Base-by-base conservation (phyloP, 139 green algal genomes). In the Mesotaenium endlicherianum region DNA sequence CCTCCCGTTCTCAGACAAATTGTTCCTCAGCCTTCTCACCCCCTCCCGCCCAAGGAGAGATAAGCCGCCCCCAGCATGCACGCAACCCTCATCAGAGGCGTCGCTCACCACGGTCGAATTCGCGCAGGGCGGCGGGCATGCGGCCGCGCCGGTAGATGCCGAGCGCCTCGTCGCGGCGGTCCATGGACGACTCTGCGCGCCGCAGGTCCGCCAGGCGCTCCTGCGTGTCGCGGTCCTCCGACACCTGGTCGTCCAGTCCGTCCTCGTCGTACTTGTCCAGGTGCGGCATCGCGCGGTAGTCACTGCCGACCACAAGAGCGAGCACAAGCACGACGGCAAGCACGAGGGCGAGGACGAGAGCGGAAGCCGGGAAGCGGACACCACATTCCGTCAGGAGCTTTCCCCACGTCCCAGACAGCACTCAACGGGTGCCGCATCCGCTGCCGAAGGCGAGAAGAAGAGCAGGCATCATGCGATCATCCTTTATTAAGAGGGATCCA, bases 231-330 rank as follows among this genome's bases (percentile, higher is more conserved):
- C 91, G 67, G 20, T 94, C 92, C 31, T 93, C 90, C 6, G 89
- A 83, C 6, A 87, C 90, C 1, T 92, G 92, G 0, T 94, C 91
- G 49, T 95, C 94, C 0, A 98, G 70, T 14, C 92, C 96, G n/a
- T 92, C 92, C 1, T 49, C 68, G 59, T 98, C 96, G 81, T 98
- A 98, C 31, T 82, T 55, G 85, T 99, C 96, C 59, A 98, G 88
- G 17, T 93, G 80, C 2, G 91, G 82, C 78, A 95, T 97, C 3
- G 90, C 79, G n/a, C 92, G 92, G 85, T 99, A 99, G 87, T 99
- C 95, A 43, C 95, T 97, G 92, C 75, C n/a, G n/a, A n/a, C n/a
- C n/a, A n/a, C n/a, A n/a, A n/a, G n/a, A n/a, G n/a, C n/a, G n/a
- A n/a, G n/a, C n/a, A n/a, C n/a, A n/a, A n/a, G n/a, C n/a, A n/a